Base-by-base conservation (phyloP, 176 grass and related monocot species). In the Pontederia crassipes region DNA sequence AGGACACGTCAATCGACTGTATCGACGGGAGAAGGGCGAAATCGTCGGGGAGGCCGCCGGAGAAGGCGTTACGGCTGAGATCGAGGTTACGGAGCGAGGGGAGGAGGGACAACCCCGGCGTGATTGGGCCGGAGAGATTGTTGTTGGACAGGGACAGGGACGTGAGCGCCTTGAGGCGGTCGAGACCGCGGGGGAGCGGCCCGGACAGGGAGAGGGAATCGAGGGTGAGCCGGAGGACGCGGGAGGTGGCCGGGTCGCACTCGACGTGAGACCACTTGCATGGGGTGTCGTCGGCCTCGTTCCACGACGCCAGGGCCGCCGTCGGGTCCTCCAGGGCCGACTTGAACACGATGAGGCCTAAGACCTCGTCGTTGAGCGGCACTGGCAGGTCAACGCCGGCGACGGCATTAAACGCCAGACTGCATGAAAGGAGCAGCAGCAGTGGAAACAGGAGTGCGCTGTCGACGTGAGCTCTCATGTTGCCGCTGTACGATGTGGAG, bases 331-430 rank as follows among this genome's bases (percentile, higher is more conserved):
- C 55, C 4, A 98, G 75, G 49, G 79, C 79, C 0, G 77, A 80
- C 16, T 80, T 85, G 84, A 98, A 98, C 5, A 98, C 87, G 28
- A 98, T 66, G 17, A 98, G 61, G 0, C 87, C 84, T 3, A 97
- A 71, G 32, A 97, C 87, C 79, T 97, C 93, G 65, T 97, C 93
- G 78, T 91, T 88, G 10, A 97, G 69, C 18, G 87, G 81, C 76
- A 82, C 68, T 61, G 93, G 87, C 47, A 92, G 73, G 14, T 74
- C 68, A 11, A 14, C 52, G 11, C 52, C 48, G 45, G 12, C 8
- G 9, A 7, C 9, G 8, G 9, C 29, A 40, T 40, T 40, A 40
- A 40, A 4, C 6, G 6, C 32, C 32, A 40, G 6, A 7, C 32
- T 40, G 32, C 32, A 40, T 40, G 32, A 40, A 40, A 40, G 4